Percentiles rank a stretch among this genome's conserved stretches.
Evolutionary conservation across 495 filamentous ascomycete species (phyloP).

Genomic region (Cercophora sp.): DNA sequence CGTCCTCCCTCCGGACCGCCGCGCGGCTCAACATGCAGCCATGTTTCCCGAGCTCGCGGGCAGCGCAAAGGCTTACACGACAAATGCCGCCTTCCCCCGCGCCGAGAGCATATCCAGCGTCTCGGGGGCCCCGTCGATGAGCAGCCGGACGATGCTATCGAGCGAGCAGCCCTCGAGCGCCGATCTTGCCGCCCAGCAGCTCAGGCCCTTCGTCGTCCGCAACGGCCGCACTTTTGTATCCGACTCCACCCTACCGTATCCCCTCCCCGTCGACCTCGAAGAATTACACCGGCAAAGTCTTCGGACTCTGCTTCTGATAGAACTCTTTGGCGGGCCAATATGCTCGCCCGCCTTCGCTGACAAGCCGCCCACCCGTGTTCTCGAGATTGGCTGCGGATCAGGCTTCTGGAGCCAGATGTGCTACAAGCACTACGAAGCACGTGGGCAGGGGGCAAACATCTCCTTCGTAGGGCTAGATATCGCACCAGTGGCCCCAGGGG

Average conservation of each 20-base stretch:
- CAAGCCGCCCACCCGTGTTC: constrained; percentile 67
- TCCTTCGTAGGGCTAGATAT: constrained; percentile 85
- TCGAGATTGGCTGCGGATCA: constrained; percentile 86
- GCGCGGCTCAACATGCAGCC: constrained; percentile 32
- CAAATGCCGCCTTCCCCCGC: constrained; percentile 18
- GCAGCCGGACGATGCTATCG: constrained; percentile 33
- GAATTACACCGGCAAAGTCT: constrained; percentile 87
- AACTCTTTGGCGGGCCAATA: constrained; percentile 75
- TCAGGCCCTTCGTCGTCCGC: constrained; percentile 63
- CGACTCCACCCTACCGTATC: constrained; percentile 71
- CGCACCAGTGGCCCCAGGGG: constrained; percentile 67
- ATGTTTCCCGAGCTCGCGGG: constrained; percentile 31
- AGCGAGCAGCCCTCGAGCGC: constrained; percentile 28
- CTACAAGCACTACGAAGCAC: constrained; percentile 65
- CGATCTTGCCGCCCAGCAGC: constrained; percentile 30
- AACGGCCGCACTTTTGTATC: constrained; percentile 79
- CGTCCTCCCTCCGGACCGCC: too few species aligned
- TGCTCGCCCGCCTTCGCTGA: constrained; percentile 63
- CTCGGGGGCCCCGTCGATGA: constrained; percentile 30
- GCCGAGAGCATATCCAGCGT: constrained; percentile 39
- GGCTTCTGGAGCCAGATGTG: constrained; percentile 87
- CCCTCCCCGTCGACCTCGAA: constrained; percentile 79
- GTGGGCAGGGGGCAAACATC: constrained; percentile 51
- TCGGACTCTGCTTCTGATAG: constrained; percentile 73
- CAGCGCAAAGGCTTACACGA: constrained; percentile 17